Evolutionary conservation across 2,329 filamentous ascomycete species (phyloP).

Genomic region (Blastomyces emzantsi): DNA sequence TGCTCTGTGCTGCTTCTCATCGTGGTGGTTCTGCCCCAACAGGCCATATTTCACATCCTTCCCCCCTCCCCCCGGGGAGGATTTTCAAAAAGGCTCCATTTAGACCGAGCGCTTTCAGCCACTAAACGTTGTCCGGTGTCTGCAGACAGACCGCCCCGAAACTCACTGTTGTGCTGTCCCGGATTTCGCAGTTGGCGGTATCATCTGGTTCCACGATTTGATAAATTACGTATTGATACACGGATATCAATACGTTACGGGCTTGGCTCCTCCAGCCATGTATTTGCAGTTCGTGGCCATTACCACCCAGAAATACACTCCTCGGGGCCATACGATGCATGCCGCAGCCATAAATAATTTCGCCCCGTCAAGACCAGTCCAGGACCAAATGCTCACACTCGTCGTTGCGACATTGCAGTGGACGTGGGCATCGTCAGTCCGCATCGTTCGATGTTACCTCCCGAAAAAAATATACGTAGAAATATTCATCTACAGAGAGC

Average conservation of each 20-base stretch:
- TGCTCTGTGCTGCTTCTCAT: not conserved
- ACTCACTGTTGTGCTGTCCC: not conserved
- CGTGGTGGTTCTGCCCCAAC: not conserved
- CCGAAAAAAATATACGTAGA: not conserved
- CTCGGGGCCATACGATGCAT: too few species aligned
- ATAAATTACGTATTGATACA: conserved; percentile 5
- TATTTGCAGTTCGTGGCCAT: not conserved
- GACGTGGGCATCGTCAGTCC: not conserved
- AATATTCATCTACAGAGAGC: not conserved
- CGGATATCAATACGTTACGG: conserved; percentile 1
- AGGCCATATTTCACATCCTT: not conserved
- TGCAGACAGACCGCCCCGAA: not conserved
- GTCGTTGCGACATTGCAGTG: not conserved
- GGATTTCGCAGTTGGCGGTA: not conserved
- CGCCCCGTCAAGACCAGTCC: not conserved
- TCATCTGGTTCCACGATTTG: not conserved
- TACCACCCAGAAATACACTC: not conserved
- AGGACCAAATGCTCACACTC: not conserved
- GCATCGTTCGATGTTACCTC: not conserved
- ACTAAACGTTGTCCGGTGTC: not conserved
- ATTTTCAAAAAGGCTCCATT: not conserved
- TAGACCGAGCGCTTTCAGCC: not conserved
- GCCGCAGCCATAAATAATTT: not conserved
- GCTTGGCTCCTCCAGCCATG: not conserved
- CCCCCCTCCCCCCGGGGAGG: not conserved